Conservation (phyloP, 2,329 filamentous ascomycete genomes). For the Penicillium sp. region DNA sequence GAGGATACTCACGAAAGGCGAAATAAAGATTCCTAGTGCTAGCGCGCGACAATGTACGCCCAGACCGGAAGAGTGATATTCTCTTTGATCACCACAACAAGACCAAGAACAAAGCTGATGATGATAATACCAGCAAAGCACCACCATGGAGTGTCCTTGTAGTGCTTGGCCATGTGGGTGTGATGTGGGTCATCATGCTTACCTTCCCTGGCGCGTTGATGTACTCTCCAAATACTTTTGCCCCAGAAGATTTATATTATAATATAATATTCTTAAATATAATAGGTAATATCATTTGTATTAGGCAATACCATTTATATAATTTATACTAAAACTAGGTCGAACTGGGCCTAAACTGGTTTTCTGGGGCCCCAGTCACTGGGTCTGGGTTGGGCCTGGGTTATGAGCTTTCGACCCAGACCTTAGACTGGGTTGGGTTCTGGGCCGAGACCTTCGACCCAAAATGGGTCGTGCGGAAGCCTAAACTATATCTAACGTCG, state of each 20-base stretch:
- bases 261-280: too few relatives aligned
- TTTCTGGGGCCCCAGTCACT: too few relatives aligned
- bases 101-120: slow-evolving; percentile 29
- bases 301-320: too few relatives aligned
- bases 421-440: too few relatives aligned
- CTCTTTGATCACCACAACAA: slow-evolving; percentile 32
- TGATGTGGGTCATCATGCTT: slow-evolving; percentile 55
- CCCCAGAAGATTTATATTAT: slow-evolving; percentile 64
- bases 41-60: slow-evolving; percentile 33
- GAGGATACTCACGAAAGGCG: slow-evolving; percentile 23
- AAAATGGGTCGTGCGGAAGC: too few relatives aligned
- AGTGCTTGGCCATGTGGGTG: slow-evolving; percentile 53
- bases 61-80: slow-evolving; percentile 34
- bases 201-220: slow-evolving; percentile 47
- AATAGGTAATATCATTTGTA: too few relatives aligned
- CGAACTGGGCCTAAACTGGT: too few relatives aligned
- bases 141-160: slow-evolving; percentile 50
- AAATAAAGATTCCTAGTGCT: slow-evolving; percentile 29
- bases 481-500: too few relatives aligned
- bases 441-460: too few relatives aligned
- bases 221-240: slow-evolving; percentile 51
- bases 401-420: too few relatives aligned
- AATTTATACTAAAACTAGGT: too few relatives aligned
- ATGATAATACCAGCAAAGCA: slow-evolving; percentile 33
- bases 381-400: too few relatives aligned